Base-by-base conservation (phyloP, 805 yeast genomes). In the Candida hispaniensis region DNA sequence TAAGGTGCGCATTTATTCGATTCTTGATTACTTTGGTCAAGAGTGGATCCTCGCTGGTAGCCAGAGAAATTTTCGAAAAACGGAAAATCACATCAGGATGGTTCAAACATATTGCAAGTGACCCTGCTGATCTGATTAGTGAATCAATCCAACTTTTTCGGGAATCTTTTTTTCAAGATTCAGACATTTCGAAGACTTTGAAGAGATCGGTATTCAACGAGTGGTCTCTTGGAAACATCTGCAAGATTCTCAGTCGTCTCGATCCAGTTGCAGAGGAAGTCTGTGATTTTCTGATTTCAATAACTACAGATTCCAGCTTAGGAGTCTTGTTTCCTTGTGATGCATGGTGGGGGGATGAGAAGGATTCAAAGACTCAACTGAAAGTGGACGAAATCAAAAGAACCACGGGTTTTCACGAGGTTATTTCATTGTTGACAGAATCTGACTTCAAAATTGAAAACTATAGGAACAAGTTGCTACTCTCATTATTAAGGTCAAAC, bases 171-270 rank as follows among this genome's bases (percentile, higher is more conserved):
- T 48, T 82, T 20, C 52, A 58, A 16, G 96, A 86, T 44, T 48
- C 60, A 2, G 56, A 67, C 8, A 78, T 74, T 50, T 71, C 71
- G 45, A 76, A 74, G 47, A 61, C 75, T 41, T 69, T 83, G 0
- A 86, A 85, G 51, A 69, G 82, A 41, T 71, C 73, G 41, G 67
- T 85, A 10, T 67, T 88, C 48, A 82, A 81, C 46, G 96, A 86
- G 50, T 71, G 79, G 63, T 70, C 76, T 14, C 49, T 83, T 40
- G 63, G 66, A 16, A 73, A 73, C 36, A 44, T 82, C 18, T 68
- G 72, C 19, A 62, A 68, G 3, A 52, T 82, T 3, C 73, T 66
- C 32, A 60, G 62, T 23, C 52, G 61, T n/a, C 15, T 48, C 0
- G 55, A 60, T 21, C 48, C 55, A 8, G 55, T n/a, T 30, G 49